A percentile compares a stretch with the other conserved stretches of the same genome.
phyloP scores from a whole-genome alignment of 2,329 filamentous ascomycete species.

The Curvularia spicifera region DNA sequence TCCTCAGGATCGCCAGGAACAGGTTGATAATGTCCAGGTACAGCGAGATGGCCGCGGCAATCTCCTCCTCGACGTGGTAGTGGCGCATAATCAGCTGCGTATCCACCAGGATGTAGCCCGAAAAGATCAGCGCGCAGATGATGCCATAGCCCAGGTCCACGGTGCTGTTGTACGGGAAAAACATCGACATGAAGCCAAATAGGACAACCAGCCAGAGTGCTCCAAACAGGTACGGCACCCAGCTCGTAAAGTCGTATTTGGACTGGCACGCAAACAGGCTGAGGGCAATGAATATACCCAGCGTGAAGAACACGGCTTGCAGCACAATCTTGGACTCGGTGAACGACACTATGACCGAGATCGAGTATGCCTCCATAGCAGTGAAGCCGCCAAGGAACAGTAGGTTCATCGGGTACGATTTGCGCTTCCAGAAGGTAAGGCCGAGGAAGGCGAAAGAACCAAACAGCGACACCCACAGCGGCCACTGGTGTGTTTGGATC shows the following conservation, averaged over 20 bases:
- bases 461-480: constrained; percentile 82
- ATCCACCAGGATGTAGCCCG: constrained; percentile 92
- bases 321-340: constrained; percentile 85
- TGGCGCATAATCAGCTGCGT: constrained; percentile 95
- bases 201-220: constrained; percentile 87
- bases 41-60: constrained; percentile 90
- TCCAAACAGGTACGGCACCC: constrained; percentile 95
- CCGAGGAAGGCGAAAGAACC: constrained; percentile 47
- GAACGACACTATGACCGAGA: constrained; percentile 91
- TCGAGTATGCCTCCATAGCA: constrained; percentile 87
- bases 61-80: constrained; percentile 98
- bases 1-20: constrained; percentile 93
- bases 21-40: constrained; percentile 98
- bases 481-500: constrained; percentile 82
- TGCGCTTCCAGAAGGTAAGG: constrained; percentile 51
- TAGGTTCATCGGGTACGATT: constrained; percentile 89
- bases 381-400: constrained; percentile 92
- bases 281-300: constrained; percentile 68
- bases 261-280: constrained; percentile 92
- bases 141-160: constrained; percentile 86
- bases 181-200: constrained; percentile 90
- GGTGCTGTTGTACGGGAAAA: constrained; percentile 83
- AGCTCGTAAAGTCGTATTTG: constrained; percentile 97
- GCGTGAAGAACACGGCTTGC: constrained; percentile 85
- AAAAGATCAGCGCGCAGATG: constrained; percentile 85